These are phyloP conservation scores for Amniculicola lignicola DNA, from an alignment of 495 filamentous ascomycete species.

Conservation along the genomic window DNA sequence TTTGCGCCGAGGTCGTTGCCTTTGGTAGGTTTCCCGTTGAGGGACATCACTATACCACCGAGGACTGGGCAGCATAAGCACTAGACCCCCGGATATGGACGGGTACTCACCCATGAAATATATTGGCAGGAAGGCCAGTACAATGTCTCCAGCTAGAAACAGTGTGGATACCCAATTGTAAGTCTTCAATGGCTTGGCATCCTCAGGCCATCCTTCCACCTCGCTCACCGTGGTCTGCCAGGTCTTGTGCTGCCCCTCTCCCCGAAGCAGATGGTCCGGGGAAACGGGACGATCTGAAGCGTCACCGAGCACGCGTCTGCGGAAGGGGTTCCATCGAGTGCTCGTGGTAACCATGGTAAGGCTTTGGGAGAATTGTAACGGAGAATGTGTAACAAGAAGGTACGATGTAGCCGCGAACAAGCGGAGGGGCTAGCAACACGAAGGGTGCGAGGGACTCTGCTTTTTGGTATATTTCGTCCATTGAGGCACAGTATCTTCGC, in stretches of 20 bases:
- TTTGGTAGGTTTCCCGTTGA: slow-evolving; percentile 27
- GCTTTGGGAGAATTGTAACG: too few species aligned
- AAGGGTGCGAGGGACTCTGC: too few species aligned
- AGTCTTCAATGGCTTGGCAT: slow-evolving; percentile 16
- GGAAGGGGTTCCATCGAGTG: too few species aligned
- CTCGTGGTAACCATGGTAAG: too few species aligned
- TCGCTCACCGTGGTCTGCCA: slow-evolving; percentile 18
- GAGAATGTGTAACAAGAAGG: too few species aligned
- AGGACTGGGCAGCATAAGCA: slow-evolving; percentile 19
- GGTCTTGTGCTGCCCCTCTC: slow-evolving; percentile 20
- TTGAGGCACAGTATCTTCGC: too few species aligned
- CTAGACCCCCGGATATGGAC: not conserved
- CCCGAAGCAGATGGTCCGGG: too few species aligned
- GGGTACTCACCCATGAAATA: slow-evolving; percentile 28
- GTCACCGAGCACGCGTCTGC: too few species aligned
- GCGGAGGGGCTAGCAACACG: too few species aligned
- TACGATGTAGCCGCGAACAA: too few species aligned
- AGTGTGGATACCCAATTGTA: slow-evolving; percentile 21
- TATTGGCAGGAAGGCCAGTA: slow-evolving; percentile 21
- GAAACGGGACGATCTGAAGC: too few species aligned
- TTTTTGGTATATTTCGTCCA: too few species aligned
- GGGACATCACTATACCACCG: slow-evolving; percentile 12
- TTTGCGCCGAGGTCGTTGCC: slow-evolving; percentile 21
- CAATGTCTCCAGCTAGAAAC: slow-evolving; percentile 23
- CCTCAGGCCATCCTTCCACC: slow-evolving; percentile 19